Conservation (phyloP, 2,329 filamentous ascomycete species). For the Clonostachys solani region DNA sequence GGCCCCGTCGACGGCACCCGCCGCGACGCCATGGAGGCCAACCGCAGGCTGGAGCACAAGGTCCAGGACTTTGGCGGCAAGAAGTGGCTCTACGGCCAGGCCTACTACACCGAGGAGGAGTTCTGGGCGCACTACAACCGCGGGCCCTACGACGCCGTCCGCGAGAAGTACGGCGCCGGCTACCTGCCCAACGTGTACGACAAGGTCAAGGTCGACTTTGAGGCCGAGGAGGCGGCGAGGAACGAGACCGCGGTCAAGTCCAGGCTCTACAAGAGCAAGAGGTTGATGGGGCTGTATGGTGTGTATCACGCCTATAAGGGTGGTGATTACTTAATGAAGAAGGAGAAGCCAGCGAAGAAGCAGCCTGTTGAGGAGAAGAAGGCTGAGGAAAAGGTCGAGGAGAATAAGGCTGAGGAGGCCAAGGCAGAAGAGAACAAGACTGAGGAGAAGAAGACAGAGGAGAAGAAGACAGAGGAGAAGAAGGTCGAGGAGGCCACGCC, state of each 20-base stretch:
- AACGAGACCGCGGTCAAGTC: slow-evolving; percentile 16
- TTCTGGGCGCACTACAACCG: slow-evolving; percentile 65
- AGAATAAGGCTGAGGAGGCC: neutral
- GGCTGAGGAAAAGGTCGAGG: too few species aligned
- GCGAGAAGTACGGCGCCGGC: slow-evolving; percentile 53
- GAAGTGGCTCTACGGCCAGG: slow-evolving; percentile 69
- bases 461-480: neutral
- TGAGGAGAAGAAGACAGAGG: neutral
- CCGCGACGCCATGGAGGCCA: slow-evolving; percentile 44
- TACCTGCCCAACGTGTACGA: slow-evolving; percentile 63
- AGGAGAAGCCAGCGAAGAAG: slow-evolving; percentile 9
- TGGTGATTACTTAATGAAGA: slow-evolving; percentile 39
- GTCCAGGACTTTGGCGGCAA: slow-evolving; percentile 56
- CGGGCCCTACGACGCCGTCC: slow-evolving; percentile 52
- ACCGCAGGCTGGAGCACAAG: slow-evolving; percentile 56
- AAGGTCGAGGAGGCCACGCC: neutral
- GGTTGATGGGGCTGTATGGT: slow-evolving; percentile 38
- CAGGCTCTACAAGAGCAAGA: slow-evolving; percentile 28
- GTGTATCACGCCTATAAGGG: slow-evolving; percentile 38
- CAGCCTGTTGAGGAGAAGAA: too few species aligned
- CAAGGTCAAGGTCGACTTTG: slow-evolving; percentile 54
- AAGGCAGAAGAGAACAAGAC: neutral
- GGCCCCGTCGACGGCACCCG: slow-evolving; percentile 38
- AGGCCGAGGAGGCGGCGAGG: slow-evolving; percentile 20
- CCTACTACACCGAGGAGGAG: slow-evolving; percentile 63